Evolutionary conservation across 2,329 filamentous ascomycete genomes (phyloP), one percentile per base, ranked within the genome.

Genomic region (Alternaria sp.): DNA sequence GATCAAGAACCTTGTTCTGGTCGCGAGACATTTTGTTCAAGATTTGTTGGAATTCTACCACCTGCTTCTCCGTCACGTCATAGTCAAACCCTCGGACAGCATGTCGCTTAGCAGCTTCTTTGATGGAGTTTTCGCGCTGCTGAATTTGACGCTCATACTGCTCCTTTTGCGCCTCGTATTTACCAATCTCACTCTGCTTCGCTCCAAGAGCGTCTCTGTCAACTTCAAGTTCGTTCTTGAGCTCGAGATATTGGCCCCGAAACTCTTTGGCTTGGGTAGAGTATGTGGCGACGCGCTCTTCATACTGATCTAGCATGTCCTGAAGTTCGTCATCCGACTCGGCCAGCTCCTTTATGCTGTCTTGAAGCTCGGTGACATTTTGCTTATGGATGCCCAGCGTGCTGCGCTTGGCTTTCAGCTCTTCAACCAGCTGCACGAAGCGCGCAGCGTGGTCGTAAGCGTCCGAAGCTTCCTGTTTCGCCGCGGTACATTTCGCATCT

Each of bases 1-100:
- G 88, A 56, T 96, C 93, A 18, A 97, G 81, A 7, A 91, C 87
- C 28, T 88, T 87, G 68, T 90, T 92, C 78, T 96, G 94, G 56
- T 97, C 93, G 54, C 85, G 85, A 9, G 91, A 83, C 41, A 93
- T 84, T 71, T 89, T 94, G 44, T 89, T 86, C 48, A 98, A 87
- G 65, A 89, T 89, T 6, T 90, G 88, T 76, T 92, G 89, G 75
- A 98, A 98, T 3, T 89, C 85, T 39, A 86, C 83, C 38, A 96
- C 89, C 56, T 92, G 87, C 28, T 82, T 83, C 54, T 96, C 91
- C 32, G 89, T 88, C 44, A 97, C 81, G 12, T 93, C 88, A 20
- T 89, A 87, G 64, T 97, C 93, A 72, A 91, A 97, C 0, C 94
- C 94, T 34, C 92, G 89, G 63, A 99, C 91, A 59, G 87, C 89